phyloP scores from a whole-genome alignment of 2,329 filamentous ascomycete species.

The Trichoderma hamatum region DNA sequence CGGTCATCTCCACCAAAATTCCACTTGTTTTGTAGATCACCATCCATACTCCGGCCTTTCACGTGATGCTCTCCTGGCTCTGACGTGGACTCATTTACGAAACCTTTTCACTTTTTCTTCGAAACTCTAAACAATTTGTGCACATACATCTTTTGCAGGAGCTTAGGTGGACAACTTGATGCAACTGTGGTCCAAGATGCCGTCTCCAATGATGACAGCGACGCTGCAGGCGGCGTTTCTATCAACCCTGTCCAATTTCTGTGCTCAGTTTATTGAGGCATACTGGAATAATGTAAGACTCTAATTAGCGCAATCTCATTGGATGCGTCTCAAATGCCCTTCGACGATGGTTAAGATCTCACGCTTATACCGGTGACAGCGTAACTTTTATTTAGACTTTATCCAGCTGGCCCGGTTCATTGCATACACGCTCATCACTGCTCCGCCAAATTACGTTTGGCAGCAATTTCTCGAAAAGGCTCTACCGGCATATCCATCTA shows the following conservation, averaged over 20 bases:
- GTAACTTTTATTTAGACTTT: conserved; percentile 50
- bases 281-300: conserved; percentile 48
- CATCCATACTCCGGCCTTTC: neutral
- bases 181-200: conserved; percentile 40
- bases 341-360: neutral
- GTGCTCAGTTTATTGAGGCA: conserved; percentile 57
- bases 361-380: conserved; percentile 27
- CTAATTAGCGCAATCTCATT: neutral
- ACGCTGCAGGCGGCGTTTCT: conserved; percentile 57
- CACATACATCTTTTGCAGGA: neutral
- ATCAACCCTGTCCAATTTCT: conserved; percentile 56
- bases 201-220: conserved; percentile 54
- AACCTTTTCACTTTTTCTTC: neutral
- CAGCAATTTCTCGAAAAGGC: conserved; percentile 57
- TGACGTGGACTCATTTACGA: neutral
- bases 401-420: conserved; percentile 57
- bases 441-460: conserved; percentile 62
- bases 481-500: conserved; percentile 51
- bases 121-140: neutral
- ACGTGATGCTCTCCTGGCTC: conserved; percentile 14
- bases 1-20: conserved; percentile 16
- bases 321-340: neutral
- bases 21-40: conserved; percentile 9
- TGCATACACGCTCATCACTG: conserved; percentile 54
- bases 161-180: neutral